These are phyloP conservation scores for Leptomonas seymouri DNA, from an alignment of 208 protist species.

Conservation along the genomic window DNA sequence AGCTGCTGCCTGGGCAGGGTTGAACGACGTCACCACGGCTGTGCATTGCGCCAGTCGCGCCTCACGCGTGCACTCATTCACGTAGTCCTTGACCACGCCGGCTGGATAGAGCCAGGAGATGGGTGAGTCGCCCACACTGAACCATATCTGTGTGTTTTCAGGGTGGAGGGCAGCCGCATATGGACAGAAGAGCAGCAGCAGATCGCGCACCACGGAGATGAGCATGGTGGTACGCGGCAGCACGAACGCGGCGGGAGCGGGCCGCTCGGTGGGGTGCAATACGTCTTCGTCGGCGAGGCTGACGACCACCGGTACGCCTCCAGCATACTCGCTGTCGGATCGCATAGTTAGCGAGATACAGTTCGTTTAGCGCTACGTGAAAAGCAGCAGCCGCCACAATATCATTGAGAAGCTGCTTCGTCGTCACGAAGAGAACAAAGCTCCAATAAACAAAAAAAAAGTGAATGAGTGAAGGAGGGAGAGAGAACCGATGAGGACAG, in stretches of 20 bases:
- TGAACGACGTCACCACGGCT: neutral
- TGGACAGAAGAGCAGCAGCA: slow-evolving; percentile 49
- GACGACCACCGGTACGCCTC: slow-evolving; percentile 66
- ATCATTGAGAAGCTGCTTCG: too few relatives aligned
- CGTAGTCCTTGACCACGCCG: slow-evolving; percentile 70
- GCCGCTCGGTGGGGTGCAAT: slow-evolving; percentile 37
- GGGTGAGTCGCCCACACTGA: slow-evolving; percentile 43
- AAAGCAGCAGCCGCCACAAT: too few relatives aligned
- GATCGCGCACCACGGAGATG: slow-evolving; percentile 54
- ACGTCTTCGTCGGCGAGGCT: slow-evolving; percentile 56
- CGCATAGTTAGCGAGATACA: slow-evolving; percentile 18
- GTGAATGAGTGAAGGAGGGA: neutral
- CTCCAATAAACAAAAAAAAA: neutral
- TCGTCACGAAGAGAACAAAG: too few relatives aligned
- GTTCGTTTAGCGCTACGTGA: neutral
- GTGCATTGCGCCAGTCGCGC: slow-evolving; percentile 15
- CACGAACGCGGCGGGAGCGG: slow-evolving; percentile 53
- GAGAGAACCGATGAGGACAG: too few relatives aligned
- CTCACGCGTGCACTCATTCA: slow-evolving; percentile 36
- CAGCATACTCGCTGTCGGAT: slow-evolving; percentile 40
- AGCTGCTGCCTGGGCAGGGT: neutral
- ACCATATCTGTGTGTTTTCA: slow-evolving; percentile 58
- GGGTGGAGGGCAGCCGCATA: slow-evolving; percentile 46
- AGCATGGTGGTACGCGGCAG: slow-evolving; percentile 71
- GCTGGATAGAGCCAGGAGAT: slow-evolving; percentile 71